These are phyloP conservation scores for Talaromyces piceae DNA, from an alignment of 2,329 filamentous ascomycete genomes.

Conservation along the genomic window DNA sequence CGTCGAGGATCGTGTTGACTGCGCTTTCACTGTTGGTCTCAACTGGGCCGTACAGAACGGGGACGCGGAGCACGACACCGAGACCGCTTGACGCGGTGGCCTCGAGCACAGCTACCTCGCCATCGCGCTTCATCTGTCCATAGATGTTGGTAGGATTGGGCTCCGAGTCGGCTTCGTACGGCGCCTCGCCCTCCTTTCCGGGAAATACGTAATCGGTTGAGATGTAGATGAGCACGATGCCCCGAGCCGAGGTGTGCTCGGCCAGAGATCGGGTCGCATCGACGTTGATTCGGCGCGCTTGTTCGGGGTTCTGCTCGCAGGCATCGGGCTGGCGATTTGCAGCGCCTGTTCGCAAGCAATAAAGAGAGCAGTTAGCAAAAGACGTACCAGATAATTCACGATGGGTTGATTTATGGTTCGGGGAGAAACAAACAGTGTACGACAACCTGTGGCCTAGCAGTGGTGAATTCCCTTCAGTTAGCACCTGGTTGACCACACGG, in stretches of 20 bases:
- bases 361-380: neutral
- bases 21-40: slow-evolving; percentile 68
- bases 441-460: slow-evolving; percentile 61
- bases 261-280: slow-evolving; percentile 62
- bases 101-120: slow-evolving; percentile 62
- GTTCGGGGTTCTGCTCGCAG: slow-evolving; percentile 71
- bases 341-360: slow-evolving; percentile 61
- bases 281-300: slow-evolving; percentile 67
- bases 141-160: slow-evolving; percentile 73
- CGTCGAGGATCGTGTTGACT: slow-evolving; percentile 71
- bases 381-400: slow-evolving; percentile 1
- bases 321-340: slow-evolving; percentile 84
- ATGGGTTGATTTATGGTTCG: slow-evolving; percentile 5
- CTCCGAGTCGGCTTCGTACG: slow-evolving; percentile 60
- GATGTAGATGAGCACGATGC: slow-evolving; percentile 50
- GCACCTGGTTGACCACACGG: neutral
- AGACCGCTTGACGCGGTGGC: slow-evolving; percentile 48
- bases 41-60: slow-evolving; percentile 74
- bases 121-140: slow-evolving; percentile 64
- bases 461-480: neutral
- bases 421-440: slow-evolving; percentile 60
- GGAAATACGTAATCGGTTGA: slow-evolving; percentile 74
- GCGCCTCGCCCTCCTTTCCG: slow-evolving; percentile 72
- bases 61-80: slow-evolving; percentile 68
- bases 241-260: slow-evolving; percentile 52